phyloP scores from a whole-genome alignment of 2,329 filamentous ascomycete genomes.

The Colletotrichum tabaci region DNA sequence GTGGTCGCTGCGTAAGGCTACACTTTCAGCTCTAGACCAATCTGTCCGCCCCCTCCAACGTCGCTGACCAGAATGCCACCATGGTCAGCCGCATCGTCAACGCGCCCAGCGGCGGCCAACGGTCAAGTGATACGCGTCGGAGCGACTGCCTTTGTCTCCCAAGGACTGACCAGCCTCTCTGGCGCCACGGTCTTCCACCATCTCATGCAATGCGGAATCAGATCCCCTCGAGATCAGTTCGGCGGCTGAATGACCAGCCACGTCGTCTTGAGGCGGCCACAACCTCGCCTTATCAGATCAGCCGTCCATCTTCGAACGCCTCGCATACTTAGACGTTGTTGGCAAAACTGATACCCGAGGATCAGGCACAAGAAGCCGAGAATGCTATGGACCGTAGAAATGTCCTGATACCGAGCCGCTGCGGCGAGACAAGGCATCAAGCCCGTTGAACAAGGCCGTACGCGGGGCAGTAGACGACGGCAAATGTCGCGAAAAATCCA shows the following conservation, averaged over 20 bases:
- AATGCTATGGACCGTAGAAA: conserved; percentile 79
- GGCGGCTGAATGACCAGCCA: conserved; percentile 54
- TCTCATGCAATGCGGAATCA: conserved; percentile 59
- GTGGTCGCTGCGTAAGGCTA: background rate
- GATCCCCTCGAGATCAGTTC: conserved; percentile 56
- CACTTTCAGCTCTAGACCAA: background rate
- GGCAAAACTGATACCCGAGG: conserved; percentile 75
- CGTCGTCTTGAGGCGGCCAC: conserved; percentile 53
- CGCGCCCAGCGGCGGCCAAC: background rate
- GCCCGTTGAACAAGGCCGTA: conserved; percentile 81
- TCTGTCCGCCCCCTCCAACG: too few relatives aligned
- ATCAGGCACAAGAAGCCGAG: conserved; percentile 77
- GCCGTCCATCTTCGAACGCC: conserved; percentile 55
- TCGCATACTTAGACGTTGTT: conserved; percentile 69
- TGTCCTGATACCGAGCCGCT: conserved; percentile 57
- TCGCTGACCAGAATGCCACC: background rate
- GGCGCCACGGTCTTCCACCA: conserved; percentile 43
- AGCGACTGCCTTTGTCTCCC: background rate
- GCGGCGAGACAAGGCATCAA: conserved; percentile 77
- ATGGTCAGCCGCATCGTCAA: background rate
- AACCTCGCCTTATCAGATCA: conserved; percentile 59
- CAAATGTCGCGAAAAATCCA: conserved; percentile 75
- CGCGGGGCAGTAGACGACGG: conserved; percentile 72
- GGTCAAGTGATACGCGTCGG: background rate
- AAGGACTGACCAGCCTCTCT: background rate